Evolutionary conservation across 768 basidiomycete species (phyloP), one percentile per base, ranked within the genome.

Genomic region (Guyanaporus albipodus): DNA sequence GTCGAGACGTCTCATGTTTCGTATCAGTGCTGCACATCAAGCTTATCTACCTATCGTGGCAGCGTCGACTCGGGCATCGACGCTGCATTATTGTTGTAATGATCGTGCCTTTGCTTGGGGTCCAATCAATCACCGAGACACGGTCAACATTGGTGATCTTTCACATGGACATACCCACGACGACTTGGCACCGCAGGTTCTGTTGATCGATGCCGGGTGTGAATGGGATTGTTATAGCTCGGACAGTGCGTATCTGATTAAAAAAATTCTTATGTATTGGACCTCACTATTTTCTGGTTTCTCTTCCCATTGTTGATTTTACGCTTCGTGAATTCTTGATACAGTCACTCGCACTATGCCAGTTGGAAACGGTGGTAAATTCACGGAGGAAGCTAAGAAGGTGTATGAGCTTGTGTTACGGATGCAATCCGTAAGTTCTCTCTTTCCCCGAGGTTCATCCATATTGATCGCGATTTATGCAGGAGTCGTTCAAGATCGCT

Each of bases 41-140:
- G 91, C 93, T 0, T 97, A 98, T 66, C 74, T 89, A 7, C 93
- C 95, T 2, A 96, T 96, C 43, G 88, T 93, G 3, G 95, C 95
- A 1, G 84, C 87, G 0, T 86, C 91, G 0, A 80, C 80, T 3
- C 78, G 91, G 17, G 92, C 93, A 4, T 85, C 91, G 1, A 96
- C 91, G 0, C 72, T 98, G 4, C 94, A 97, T 60, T 97, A 97
- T 67, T 92, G 92, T 58, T 93, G 91, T 70, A 96, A 95, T 59
- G 89, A 93, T 62, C 79, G 78, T 48, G 84, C 82, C 37, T 90
- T 91, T 60, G 83, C 86, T 1, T 91, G 88, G 89, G 87, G 88
- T 3, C 90, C 90, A 6, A 69, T 86, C 17, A 61, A 70, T 2
- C 63, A 71, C 2, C 72, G 76, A 50, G 80, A 83, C 51, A 78